Base-by-base conservation (phyloP, 768 basidiomycete genomes). In the Lactarius akahatsu region DNA sequence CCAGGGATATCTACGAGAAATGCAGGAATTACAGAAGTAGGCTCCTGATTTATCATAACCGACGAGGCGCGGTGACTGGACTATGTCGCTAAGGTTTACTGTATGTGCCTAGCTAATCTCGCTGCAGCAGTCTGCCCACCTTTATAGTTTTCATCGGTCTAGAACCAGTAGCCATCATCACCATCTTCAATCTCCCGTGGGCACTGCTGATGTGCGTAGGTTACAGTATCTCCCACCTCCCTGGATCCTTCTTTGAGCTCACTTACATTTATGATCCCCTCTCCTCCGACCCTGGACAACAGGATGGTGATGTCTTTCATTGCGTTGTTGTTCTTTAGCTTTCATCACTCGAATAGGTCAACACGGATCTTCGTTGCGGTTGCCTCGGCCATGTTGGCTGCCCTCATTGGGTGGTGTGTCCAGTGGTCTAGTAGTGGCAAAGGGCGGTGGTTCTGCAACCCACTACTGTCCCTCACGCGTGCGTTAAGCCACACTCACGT, bases 151-250 rank as follows among this genome's bases (percentile, higher is more conserved):
- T 6, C 50, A 52, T 16, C 23, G 47, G 23, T 26, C 23, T 50
- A 13, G 47, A 26, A 50, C 23, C 47, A 4, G 4, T 52, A 23
- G 50, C 50, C 23, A 52, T 52, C 23, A 26, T 26, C 50, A 52
- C 26, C n/a, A 26, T 26, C 50, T 5, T 52, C 50, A 26, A 26
- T 28, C 50, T 52, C 26, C 50, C 50, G 50, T 52, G 50, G 15
- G 50, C 23, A 52, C 50, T 52, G 36, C 76, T 86, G 47, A 80
- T 86, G 77, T 86, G 85, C 79, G 85, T 85, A 70, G 74, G 84
- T 79, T 7, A n/a, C n/a, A n/a, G n/a, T n/a, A 23, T 26, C 7
- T 34, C 16, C 23, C 56, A 1, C 16, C 36, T 11, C 3, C 15
- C 50, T 28, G 50, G 26, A 28, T 28, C 3, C 9, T 15, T 15